Evolutionary conservation across 768 basidiomycete species (phyloP), one percentile per base, ranked within the genome.

Genomic region (Tricholoma saponaceum): DNA sequence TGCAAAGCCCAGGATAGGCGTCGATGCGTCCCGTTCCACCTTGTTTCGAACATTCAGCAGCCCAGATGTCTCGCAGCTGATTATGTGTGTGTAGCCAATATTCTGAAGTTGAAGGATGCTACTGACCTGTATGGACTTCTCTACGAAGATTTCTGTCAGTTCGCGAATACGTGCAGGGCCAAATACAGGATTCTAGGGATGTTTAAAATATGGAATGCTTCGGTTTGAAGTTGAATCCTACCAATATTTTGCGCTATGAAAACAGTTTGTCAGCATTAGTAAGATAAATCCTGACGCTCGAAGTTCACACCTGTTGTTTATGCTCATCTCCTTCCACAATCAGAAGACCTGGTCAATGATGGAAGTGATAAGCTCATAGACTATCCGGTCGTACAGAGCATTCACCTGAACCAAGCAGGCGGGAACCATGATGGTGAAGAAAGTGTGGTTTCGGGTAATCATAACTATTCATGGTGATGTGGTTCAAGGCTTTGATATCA

Each of bases 181-280:
- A 61, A 89, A 89, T 0, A 85, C 85, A 8, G 87, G 87, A 59
- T 87, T 89, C 86, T 81, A 52, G n/a, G 5, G 7, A n/a, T 20
- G 49, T n/a, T 56, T 32, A 58, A 55, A 16, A 5, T 28, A 33
- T 26, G n/a, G n/a, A 37, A 8, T 14, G 2, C 2, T 8, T 9
- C 14, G 14, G 12, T 5, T 43, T 14, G 4, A 20, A 30, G 14
- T 14, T 12, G n/a, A 12, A 13, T 30, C 52, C 41, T 55, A 77
- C 79, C 78, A 80, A 77, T 22, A 80, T 69, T 60, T 65, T 75
- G 22, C 80, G 69, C 77, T 80, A 51, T 2, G 35, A 58, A 2
- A 43, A 23, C 25, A 33, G 47, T 23, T 28, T 6, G 20, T 23
- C 30, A 50, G 22, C 33, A 8, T 43, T 22, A 54, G 22, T 16